phyloP scores from a whole-genome alignment of 345 rosid species.

The Fremontodendron californicum region DNA sequence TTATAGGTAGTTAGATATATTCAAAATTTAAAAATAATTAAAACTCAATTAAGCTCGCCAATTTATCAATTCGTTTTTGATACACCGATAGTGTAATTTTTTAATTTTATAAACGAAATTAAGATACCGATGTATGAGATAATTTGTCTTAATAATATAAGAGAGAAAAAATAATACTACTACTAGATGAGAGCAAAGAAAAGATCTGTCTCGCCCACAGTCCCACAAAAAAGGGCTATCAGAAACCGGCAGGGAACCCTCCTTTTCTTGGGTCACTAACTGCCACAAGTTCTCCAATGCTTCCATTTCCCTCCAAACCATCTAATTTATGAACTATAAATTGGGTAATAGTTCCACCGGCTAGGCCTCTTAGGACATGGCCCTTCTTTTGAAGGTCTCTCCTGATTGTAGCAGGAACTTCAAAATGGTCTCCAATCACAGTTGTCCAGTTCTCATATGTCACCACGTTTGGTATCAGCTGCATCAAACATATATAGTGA shows the following conservation, averaged over 20 bases:
- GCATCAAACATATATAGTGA: constrained; percentile 11
- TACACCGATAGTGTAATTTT: too few relatives aligned
- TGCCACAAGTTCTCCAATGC: constrained; percentile 30
- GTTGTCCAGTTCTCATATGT: constrained; percentile 60
- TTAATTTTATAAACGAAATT: too few relatives aligned
- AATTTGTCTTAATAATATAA: too few relatives aligned
- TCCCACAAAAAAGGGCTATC: background rate
- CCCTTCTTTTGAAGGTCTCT: constrained; percentile 40
- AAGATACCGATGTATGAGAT: too few relatives aligned
- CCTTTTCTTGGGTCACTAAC: constrained; percentile 74
- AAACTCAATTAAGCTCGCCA: too few relatives aligned
- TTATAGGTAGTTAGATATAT: too few relatives aligned
- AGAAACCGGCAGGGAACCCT: constrained; percentile 62
- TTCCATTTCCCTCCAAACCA: background rate
- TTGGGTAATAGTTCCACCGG: constrained; percentile 48
- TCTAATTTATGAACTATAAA: constrained; percentile 39
- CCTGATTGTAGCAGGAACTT: constrained; percentile 39
- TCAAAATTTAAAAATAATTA: too few relatives aligned
- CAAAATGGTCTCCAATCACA: constrained; percentile 39
- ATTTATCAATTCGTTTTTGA: too few relatives aligned
- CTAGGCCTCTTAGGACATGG: constrained; percentile 37
- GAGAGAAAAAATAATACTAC: too few relatives aligned
- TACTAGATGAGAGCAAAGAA: background rate
- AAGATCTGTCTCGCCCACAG: background rate
- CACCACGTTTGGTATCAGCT: constrained; percentile 48